Percentiles rank a stretch among this genome's conserved stretches.
Conservation (phyloP, 495 filamentous ascomycete genomes). For the Pyrenopolyporus hunteri region DNA sequence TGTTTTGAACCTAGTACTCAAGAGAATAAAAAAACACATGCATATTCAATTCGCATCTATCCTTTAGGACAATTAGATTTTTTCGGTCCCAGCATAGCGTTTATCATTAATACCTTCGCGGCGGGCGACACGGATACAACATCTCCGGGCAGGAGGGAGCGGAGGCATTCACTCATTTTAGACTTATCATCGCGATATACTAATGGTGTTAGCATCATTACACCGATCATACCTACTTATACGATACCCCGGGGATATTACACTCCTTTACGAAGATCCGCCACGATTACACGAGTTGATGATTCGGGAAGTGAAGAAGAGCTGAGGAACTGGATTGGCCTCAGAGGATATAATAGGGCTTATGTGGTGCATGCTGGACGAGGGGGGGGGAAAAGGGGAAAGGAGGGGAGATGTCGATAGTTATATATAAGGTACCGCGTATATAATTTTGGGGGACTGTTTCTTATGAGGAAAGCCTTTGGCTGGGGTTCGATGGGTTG, state of each 20-base stretch:
- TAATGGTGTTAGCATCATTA: slow-evolving; percentile 9
- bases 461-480: too few species aligned
- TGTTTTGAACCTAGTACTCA: slow-evolving; percentile 8
- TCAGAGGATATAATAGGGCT: slow-evolving; percentile 14
- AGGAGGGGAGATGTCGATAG: too few species aligned
- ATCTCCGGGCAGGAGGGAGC: background rate
- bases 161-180: slow-evolving; percentile 14
- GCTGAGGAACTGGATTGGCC: slow-evolving; percentile 1
- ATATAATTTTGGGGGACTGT: slow-evolving; percentile 8
- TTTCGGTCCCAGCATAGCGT: background rate
- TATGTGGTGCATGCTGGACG: background rate
- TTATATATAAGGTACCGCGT: slow-evolving; percentile 22
- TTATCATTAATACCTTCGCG: slow-evolving; percentile 7
- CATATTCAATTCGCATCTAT: slow-evolving; percentile 29
- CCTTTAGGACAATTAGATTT: slow-evolving; percentile 22
- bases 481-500: too few species aligned
- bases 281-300: slow-evolving; percentile 8
- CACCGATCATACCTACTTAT: slow-evolving; percentile 7
- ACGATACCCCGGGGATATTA: slow-evolving; percentile 24
- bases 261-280: slow-evolving; percentile 24
- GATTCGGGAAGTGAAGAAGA: slow-evolving; percentile 4
- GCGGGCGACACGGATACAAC: background rate
- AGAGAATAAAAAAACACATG: slow-evolving; percentile 1
- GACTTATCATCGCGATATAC: background rate
- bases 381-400: background rate